These are phyloP conservation scores for Penicillium canescens DNA, from an alignment of 495 filamentous ascomycete genomes.

Conservation along the genomic window DNA sequence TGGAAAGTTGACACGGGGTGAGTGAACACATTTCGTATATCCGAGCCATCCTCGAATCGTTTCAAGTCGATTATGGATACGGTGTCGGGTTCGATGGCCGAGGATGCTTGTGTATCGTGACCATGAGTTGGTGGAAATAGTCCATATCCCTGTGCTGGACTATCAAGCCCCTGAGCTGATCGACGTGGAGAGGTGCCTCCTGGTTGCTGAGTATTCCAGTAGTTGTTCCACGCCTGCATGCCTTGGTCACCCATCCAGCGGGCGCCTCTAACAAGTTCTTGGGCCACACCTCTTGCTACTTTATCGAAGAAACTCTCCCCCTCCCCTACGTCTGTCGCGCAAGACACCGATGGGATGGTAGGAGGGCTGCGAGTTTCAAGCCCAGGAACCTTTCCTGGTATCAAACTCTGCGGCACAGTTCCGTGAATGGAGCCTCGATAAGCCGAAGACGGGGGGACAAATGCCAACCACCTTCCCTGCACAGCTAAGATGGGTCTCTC, in stretches of 20 bases:
- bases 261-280: constrained; percentile 86
- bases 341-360: constrained; percentile 70
- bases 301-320: constrained; percentile 82
- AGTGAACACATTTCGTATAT: constrained; percentile 37
- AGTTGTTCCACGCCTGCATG: constrained; percentile 82
- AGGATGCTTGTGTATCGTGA: constrained; percentile 43
- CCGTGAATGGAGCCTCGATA: constrained; percentile 69
- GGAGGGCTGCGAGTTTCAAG: constrained; percentile 70
- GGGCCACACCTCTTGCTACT: constrained; percentile 81
- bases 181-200: constrained; percentile 27
- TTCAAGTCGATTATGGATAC: constrained; percentile 86
- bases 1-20: constrained; percentile 78
- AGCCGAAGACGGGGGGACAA: constrained; percentile 72
- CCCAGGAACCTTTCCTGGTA: constrained; percentile 60
- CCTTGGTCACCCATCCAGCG: constrained; percentile 86
- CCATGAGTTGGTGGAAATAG: constrained; percentile 79
- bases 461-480: constrained; percentile 79
- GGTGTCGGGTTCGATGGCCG: constrained; percentile 67
- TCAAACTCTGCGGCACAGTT: constrained; percentile 40
- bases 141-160: constrained; percentile 29
- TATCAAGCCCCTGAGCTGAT: constrained; percentile 26
- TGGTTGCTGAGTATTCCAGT: constrained; percentile 72
- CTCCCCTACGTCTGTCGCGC: constrained; percentile 74
- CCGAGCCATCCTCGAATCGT: constrained; percentile 52
- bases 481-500: constrained; percentile 72